Conservation (phyloP, 2,329 filamentous ascomycete species). For the Colletotrichum sp. region DNA sequence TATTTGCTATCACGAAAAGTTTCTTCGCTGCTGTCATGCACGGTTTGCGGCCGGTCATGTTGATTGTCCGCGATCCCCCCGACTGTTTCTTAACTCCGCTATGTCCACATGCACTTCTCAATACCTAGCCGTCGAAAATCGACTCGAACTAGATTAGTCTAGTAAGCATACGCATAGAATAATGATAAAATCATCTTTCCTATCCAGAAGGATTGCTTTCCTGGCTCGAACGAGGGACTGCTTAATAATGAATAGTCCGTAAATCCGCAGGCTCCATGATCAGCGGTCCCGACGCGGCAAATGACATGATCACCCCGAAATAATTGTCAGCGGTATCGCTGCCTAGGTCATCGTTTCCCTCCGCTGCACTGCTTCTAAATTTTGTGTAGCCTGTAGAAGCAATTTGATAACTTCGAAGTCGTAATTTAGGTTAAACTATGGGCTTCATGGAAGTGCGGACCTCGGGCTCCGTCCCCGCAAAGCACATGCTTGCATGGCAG, state of each 20-base stretch:
- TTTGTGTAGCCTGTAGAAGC: background rate
- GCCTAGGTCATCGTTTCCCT: fast-evolving
- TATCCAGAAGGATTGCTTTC: background rate
- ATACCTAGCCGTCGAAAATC: background rate
- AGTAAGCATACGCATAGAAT: background rate
- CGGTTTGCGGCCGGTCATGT: background rate
- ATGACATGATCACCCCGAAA: background rate
- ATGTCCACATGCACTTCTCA: background rate
- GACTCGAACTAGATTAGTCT: background rate
- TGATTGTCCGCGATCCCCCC: background rate
- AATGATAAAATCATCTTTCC: background rate
- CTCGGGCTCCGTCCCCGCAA: background rate
- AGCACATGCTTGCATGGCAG: background rate
- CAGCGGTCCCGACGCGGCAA: background rate
- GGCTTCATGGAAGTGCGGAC: background rate
- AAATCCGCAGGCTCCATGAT: background rate
- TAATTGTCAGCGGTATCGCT: background rate
- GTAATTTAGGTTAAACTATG: background rate
- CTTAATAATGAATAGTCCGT: background rate
- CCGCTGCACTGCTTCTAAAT: background rate
- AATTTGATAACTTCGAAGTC: background rate
- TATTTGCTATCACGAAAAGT: background rate
- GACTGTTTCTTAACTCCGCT: background rate
- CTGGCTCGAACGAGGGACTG: background rate
- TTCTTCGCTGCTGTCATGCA: background rate